A percentile compares a stretch with the other conserved stretches of the same genome.
These are phyloP conservation scores for Paraphaeosphaeria minitans DNA, from an alignment of 2,329 filamentous ascomycete genomes.

Conservation along the genomic window DNA sequence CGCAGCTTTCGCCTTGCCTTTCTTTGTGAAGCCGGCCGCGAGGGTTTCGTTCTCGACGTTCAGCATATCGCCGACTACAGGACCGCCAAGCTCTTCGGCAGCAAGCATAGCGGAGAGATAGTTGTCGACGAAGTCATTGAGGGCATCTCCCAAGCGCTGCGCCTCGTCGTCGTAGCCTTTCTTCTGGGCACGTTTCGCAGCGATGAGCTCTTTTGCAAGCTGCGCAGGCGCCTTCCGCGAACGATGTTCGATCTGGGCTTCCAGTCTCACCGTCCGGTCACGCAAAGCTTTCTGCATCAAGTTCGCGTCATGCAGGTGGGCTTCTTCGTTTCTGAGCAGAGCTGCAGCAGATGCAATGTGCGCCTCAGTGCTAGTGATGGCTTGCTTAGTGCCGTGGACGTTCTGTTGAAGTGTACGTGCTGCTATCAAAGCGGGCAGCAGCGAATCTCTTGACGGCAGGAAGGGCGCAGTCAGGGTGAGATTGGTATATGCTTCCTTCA, in stretches of 20 bases:
- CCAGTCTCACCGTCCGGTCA: slow-evolving; percentile 64
- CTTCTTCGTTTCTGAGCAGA: slow-evolving; percentile 52
- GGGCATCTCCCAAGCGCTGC: slow-evolving; percentile 63
- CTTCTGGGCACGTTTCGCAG: slow-evolving; percentile 64
- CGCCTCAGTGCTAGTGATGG: slow-evolving; percentile 55
- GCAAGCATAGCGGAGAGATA: slow-evolving; percentile 77
- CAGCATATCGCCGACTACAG: slow-evolving; percentile 76
- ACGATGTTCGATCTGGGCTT: slow-evolving; percentile 61
- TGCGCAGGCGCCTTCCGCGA: slow-evolving; percentile 65
- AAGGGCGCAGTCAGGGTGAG: slow-evolving; percentile 67
- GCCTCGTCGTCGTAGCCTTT: slow-evolving; percentile 66
- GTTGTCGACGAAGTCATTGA: slow-evolving; percentile 73
- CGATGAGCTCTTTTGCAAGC: slow-evolving; percentile 66
- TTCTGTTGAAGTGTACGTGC: slow-evolving; percentile 69
- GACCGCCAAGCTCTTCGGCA: slow-evolving; percentile 81
- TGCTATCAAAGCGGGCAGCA: slow-evolving; percentile 73
- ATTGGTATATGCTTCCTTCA: slow-evolving; percentile 70
- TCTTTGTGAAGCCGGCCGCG: slow-evolving; percentile 59
- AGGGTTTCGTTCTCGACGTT: slow-evolving; percentile 64
- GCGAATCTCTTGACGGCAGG: slow-evolving; percentile 69
- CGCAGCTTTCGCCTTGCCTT: slow-evolving; percentile 52
- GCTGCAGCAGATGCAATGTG: slow-evolving; percentile 48
- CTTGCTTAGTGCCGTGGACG: slow-evolving; percentile 66
- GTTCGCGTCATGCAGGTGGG: slow-evolving; percentile 54
- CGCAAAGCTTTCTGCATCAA: slow-evolving; percentile 56